A percentile compares a stretch with the other conserved stretches of the same genome.
Conservation (phyloP, 768 basidiomycete species). For the Calocera cornea region DNA sequence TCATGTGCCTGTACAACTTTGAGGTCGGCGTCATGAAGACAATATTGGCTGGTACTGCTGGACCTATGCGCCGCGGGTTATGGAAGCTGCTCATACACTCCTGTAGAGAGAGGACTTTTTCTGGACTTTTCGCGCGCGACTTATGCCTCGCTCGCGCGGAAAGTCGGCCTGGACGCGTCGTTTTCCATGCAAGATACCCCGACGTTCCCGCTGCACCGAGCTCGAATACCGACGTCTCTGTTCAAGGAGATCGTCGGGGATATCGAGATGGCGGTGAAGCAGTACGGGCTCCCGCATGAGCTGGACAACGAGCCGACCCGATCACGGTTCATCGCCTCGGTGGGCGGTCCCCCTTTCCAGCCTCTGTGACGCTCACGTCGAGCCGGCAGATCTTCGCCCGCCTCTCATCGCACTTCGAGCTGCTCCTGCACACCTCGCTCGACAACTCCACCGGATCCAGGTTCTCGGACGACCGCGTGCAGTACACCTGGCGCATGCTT, state of each 20-base stretch:
- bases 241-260: constrained; percentile 16
- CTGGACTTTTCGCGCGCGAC: constrained; percentile 16
- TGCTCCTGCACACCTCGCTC: background rate
- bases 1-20: background rate
- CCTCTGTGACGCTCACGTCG: background rate
- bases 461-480: background rate
- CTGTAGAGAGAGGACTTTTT: constrained; percentile 13
- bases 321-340: background rate
- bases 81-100: background rate
- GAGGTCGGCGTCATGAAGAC: background rate
- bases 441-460: background rate
- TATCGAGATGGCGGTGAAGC: constrained; percentile 6
- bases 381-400: background rate
- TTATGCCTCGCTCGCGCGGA: constrained; percentile 15
- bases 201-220: constrained; percentile 17
- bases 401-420: background rate
- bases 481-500: constrained; percentile 1
- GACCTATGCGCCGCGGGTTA: background rate
- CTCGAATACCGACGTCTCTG: constrained; percentile 17
- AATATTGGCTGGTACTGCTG: background rate
- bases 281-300: background rate
- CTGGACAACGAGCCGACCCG: background rate
- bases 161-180: constrained; percentile 14
- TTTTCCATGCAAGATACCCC: constrained; percentile 11
- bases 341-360: background rate